phyloP scores from a whole-genome alignment of 2,329 filamentous ascomycete species.

The Escovopsis weberi region DNA sequence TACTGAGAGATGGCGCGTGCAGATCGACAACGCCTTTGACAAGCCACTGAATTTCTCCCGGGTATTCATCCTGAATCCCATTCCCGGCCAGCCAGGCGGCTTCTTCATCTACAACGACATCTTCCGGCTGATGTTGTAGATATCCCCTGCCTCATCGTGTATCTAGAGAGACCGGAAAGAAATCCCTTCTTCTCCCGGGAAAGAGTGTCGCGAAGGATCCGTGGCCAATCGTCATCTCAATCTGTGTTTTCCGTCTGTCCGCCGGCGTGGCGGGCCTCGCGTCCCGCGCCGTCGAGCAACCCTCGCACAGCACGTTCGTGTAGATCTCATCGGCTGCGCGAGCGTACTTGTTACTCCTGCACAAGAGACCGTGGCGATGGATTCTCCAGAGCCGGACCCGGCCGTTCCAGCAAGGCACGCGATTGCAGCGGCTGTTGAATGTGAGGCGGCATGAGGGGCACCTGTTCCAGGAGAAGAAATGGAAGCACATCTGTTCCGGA shows the following conservation, averaged over 20 bases:
- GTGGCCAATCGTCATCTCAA: no score
- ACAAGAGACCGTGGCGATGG: conserved; percentile 7
- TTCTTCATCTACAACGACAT: neutral
- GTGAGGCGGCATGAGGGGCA: conserved; percentile 7
- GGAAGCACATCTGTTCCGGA: conserved; percentile 6
- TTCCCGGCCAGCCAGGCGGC: neutral
- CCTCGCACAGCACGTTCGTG: conserved; percentile 1
- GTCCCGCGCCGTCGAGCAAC: neutral
- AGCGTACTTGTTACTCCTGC: conserved; percentile 5
- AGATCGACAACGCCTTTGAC: neutral
- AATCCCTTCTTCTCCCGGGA: no score
- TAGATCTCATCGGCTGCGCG: conserved; percentile 5
- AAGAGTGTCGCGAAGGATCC: no score
- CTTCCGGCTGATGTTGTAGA: neutral
- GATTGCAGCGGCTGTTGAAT: conserved; percentile 7
- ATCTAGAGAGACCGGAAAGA: no score
- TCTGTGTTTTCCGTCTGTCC: no score
- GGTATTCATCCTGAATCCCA: neutral
- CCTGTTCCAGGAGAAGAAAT: conserved; percentile 7
- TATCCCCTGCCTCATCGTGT: neutral
- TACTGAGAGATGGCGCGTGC: no score
- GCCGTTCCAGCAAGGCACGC: conserved; percentile 10
- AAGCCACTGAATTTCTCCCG: neutral
- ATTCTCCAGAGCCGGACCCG: conserved; percentile 3
- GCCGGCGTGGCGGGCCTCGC: no score